These are phyloP conservation scores for Holtermanniella nyarrowii DNA, from an alignment of 768 basidiomycete genomes.

Conservation along the genomic window DNA sequence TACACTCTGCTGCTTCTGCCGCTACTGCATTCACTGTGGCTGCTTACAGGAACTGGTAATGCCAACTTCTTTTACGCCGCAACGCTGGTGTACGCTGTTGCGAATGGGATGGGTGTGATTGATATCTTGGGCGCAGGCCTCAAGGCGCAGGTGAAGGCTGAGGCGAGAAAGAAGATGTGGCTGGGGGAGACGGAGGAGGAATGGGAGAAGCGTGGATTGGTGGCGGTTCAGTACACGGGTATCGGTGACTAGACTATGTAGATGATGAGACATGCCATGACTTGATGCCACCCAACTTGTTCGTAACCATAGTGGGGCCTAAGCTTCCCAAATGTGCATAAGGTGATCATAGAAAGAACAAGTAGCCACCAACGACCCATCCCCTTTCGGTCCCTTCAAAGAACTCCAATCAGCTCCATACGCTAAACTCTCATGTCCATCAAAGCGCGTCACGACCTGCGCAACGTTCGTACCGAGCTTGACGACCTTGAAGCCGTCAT, in stretches of 20 bases:
- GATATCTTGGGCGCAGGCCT: conserved; percentile 79
- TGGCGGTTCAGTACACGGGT: conserved; percentile 17
- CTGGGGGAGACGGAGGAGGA: conserved; percentile 42
- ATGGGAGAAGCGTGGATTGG: conserved; percentile 42
- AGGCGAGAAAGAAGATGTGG: conserved; percentile 3
- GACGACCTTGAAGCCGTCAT: conserved; percentile 85
- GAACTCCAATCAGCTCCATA: conserved; percentile 90
- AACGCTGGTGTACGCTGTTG: conserved; percentile 84
- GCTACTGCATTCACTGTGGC: conserved; percentile 84
- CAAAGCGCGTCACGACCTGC: conserved; percentile 53
- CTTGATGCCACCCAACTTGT: too few relatives aligned
- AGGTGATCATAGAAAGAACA: conserved; percentile 94
- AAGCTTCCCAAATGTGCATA: conserved; percentile 58
- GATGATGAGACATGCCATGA: too few relatives aligned
- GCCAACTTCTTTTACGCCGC: conserved; percentile 98
- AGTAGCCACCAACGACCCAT: conserved; percentile 62
- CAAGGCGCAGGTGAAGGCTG: conserved; percentile 47
- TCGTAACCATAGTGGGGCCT: too few relatives aligned
- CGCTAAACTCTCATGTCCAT: conserved; percentile 69
- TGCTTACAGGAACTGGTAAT: conserved; percentile 82
- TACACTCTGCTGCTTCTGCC: conserved; percentile 80
- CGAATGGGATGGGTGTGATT: conserved; percentile 68
- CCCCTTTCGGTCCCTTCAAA: conserved; percentile 26
- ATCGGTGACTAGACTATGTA: too few relatives aligned
- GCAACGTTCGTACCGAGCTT: conserved; percentile 41